Evolutionary conservation across 192 early-diverging fungal genomes (phyloP).

Genomic region (Ambispora gerdemannii): DNA sequence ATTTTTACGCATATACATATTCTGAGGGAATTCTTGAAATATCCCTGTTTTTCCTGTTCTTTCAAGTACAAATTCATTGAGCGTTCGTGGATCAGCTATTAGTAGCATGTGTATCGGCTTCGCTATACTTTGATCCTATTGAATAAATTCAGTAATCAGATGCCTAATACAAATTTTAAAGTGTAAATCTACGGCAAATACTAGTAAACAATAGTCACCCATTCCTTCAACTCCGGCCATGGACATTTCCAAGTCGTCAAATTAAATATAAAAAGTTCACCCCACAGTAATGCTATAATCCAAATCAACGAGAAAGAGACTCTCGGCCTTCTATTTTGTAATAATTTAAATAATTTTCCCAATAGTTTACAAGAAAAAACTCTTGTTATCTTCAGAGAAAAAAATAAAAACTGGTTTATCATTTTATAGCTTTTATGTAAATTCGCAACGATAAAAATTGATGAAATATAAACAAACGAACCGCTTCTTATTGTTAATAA

Average conservation of each 20-base stretch:
- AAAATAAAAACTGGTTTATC: too few relatives aligned
- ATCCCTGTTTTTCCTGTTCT: constrained; percentile 66
- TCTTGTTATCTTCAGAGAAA: too few relatives aligned
- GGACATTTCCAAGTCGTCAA: constrained; percentile 17
- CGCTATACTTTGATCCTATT: constrained; percentile 1
- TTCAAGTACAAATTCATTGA: constrained; percentile 82
- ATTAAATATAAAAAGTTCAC: constrained; percentile 23
- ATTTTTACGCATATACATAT: constrained; percentile 81
- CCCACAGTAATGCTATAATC: constrained; percentile 9
- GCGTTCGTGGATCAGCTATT: constrained; percentile 90
- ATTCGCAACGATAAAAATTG: too few relatives aligned
- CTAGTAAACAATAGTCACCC: too few relatives aligned
- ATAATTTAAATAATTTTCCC: too few relatives aligned
- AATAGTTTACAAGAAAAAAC: too few relatives aligned
- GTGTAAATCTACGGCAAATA: too few relatives aligned
- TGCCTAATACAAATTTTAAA: neutral
- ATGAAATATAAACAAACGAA: too few relatives aligned
- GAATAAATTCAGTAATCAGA: neutral
- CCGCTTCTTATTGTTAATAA: too few relatives aligned
- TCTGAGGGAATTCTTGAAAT: constrained; percentile 59
- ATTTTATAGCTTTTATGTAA: too few relatives aligned
- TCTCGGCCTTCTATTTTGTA: too few relatives aligned
- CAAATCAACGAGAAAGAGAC: too few relatives aligned
- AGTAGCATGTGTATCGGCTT: constrained; percentile 51
- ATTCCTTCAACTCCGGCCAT: constrained; percentile 13